A percentile compares a stretch with the other conserved stretches of the same genome.
Conservation (phyloP, 2,329 filamentous ascomycete genomes). For the Myriosclerotinia scirpicola region DNA sequence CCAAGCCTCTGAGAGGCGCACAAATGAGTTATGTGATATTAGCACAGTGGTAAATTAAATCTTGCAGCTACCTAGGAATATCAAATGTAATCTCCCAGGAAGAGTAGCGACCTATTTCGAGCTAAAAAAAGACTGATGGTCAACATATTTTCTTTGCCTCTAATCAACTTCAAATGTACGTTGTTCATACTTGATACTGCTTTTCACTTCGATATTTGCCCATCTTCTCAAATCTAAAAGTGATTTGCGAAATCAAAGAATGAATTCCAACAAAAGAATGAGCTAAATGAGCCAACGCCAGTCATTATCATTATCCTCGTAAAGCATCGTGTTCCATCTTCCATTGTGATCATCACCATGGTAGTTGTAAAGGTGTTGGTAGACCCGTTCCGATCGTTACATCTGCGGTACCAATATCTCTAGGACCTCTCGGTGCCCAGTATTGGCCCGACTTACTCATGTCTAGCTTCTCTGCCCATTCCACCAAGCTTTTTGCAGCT, state of each 20-base stretch:
- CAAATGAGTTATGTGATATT: background rate
- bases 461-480: slow-evolving; percentile 63
- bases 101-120: background rate
- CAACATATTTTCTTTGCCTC: too few relatives aligned
- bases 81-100: background rate
- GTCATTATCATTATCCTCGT: background rate
- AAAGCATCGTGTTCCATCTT: background rate
- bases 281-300: background rate
- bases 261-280: background rate
- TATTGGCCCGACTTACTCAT: slow-evolving; percentile 67
- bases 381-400: slow-evolving; percentile 60
- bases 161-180: background rate
- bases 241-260: background rate
- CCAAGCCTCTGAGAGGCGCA: background rate
- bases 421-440: slow-evolving; percentile 70
- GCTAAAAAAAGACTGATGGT: too few relatives aligned
- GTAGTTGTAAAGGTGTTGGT: slow-evolving; percentile 63
- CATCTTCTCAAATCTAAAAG: background rate
- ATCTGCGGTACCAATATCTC: slow-evolving; percentile 70
- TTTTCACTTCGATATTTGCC: background rate
- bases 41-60: background rate
- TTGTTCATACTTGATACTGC: background rate
- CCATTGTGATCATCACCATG: slow-evolving; percentile 51
- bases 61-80: too few relatives aligned
- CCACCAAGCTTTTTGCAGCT: slow-evolving; percentile 60